A percentile compares a stretch with the other conserved stretches of the same genome.
Evolutionary conservation across 148 eudicot species (phyloP).

Genomic region (Nyssa sinensis): DNA sequence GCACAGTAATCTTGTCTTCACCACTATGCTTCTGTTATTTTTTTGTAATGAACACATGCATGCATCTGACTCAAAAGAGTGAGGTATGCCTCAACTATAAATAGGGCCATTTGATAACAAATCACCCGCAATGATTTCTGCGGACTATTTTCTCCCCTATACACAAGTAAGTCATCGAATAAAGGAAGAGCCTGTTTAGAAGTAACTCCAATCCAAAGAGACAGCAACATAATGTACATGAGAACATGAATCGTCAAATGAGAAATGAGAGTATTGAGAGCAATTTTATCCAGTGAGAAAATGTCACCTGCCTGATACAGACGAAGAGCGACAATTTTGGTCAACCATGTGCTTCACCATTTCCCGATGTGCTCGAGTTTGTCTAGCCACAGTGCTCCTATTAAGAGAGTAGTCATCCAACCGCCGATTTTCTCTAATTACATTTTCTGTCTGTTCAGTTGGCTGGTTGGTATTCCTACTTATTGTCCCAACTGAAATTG

Average conservation of each 20-base stretch:
- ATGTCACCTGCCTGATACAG: background rate
- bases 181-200: background rate
- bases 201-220: background rate
- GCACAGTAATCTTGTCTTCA: background rate
- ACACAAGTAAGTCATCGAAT: background rate
- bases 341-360: conserved; percentile 19
- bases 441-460: background rate
- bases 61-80: no score
- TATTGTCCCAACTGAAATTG: background rate
- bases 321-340: conserved; percentile 11
- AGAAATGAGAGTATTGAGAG: no score
- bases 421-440: no score
- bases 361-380: conserved; percentile 4
- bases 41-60: no score
- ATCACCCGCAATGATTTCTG: background rate
- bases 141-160: background rate
- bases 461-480: background rate
- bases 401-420: background rate
- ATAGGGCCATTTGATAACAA: background rate
- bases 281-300: no score
- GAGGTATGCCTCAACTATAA: no score
- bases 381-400: background rate
- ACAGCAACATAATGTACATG: background rate
- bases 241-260: background rate
- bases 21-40: no score